Evolutionary conservation across 768 basidiomycete genomes (phyloP), one percentile per base, ranked within the genome.

Genomic region (Amanita muscaria): DNA sequence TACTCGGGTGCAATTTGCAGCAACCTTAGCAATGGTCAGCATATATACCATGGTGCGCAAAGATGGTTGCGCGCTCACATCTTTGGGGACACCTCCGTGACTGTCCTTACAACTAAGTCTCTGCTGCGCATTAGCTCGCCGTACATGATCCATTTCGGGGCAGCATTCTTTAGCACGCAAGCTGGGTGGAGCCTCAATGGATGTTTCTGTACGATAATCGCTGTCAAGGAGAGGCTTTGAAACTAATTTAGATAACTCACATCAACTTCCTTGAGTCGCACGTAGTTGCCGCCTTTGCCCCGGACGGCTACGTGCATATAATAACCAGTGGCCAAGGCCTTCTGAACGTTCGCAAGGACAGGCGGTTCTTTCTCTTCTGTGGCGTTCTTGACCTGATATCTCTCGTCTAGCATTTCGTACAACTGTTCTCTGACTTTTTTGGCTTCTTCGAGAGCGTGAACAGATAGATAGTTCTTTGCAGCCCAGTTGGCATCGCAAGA

Each of bases 241-340:
- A 29, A 9, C 10, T 18, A 9, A n/a, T 12, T 15, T 29, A 10
- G 12, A 10, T 37, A 39, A 39, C 15, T 16, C n/a, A 85, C 84
- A 21, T 78, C 70, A 29, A 27, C 82, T 57, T 93, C 89, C 65
- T 91, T 92, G 47, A 91, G 77, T 0, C 88, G 92, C 49, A 79
- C 46, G 57, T 93, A 92, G 35, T 70, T 72, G 2, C 77, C 72
- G 60, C 87, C 86, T 57, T 85, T 83, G 2, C 83, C 84, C 56
- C 88, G 87, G 59, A 83, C 83, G 61, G 88, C 90, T 7, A 85
- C 76, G 59, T 91, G 89, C 90, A 91, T 92, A 65, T 91, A 92
- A 70, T 82, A 93, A 4, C 89, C 91, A 51, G 79, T 82, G 11
- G 82, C 79, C 18, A 93, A 66, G 1, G 80, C 82, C 16, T 40